Percentiles rank a stretch among this genome's conserved stretches.
Evolutionary conservation across 495 filamentous ascomycete genomes (phyloP).

Genomic region (Aspergillus homomorphus): DNA sequence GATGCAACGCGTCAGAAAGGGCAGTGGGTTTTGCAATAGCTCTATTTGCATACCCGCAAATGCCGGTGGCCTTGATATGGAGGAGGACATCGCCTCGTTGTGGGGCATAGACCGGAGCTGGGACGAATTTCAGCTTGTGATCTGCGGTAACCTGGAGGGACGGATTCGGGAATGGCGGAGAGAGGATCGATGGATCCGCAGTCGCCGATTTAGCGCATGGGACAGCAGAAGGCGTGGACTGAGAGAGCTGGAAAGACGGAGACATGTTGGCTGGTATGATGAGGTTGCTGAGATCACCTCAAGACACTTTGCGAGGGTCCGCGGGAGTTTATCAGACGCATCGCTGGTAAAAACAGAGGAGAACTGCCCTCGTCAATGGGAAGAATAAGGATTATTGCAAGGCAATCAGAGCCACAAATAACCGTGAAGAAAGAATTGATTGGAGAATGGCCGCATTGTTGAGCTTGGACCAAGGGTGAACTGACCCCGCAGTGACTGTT

Average conservation of each 20-base stretch:
- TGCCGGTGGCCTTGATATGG: slow-evolving; percentile 51
- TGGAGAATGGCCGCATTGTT: not conserved
- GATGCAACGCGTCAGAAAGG: not conserved
- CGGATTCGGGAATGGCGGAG: slow-evolving; percentile 41
- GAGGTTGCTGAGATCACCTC: not conserved
- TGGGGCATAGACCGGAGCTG: slow-evolving; percentile 50
- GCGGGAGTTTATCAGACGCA: not conserved
- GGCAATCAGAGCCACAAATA: slow-evolving; percentile 1
- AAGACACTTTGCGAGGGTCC: not conserved
- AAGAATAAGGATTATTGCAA: not conserved
- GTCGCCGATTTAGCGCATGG: not conserved
- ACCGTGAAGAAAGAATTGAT: not conserved
- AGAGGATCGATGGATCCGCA: slow-evolving; percentile 11
- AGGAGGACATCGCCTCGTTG: slow-evolving; percentile 45
- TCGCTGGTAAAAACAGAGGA: not conserved
- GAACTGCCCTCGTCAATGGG: not conserved
- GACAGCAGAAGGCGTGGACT: not conserved
- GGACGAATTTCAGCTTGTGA: slow-evolving; percentile 47
- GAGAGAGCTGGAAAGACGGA: slow-evolving; percentile 8
- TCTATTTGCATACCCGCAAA: slow-evolving; percentile 32
- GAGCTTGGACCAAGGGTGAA: not conserved
- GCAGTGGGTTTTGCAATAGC: not conserved
- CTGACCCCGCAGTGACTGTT: not conserved
- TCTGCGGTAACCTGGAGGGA: slow-evolving; percentile 56
- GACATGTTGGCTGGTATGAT: slow-evolving; percentile 5